Base-by-base conservation (phyloP, 1,284 basidiomycete genomes). In the Heliocybe sulcata region DNA sequence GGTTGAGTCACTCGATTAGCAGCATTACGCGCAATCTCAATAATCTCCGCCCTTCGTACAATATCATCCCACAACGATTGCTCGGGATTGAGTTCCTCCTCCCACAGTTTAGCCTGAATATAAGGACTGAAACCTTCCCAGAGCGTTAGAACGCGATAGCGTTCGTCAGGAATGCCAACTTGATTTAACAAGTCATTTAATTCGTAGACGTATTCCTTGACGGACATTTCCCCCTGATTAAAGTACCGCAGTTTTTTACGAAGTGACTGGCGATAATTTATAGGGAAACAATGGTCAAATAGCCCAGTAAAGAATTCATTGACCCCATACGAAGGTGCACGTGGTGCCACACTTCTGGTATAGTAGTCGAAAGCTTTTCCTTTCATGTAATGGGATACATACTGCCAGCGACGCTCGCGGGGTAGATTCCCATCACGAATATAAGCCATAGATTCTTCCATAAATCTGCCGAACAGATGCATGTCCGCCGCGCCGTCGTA, bases 221-320 rank as follows among this genome's bases (percentile, higher is more conserved):
- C 47, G 10, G 27, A 25, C 8, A 4, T 6, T 6, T 25, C 12
- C 3, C n/a, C 47, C 27, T 49, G 47, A 49, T 25, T 3, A 26
- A 8, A 49, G 14, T 16, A 6, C 4, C 35, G 22, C 4, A 52
- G 35, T n/a, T 52, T 25, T 8, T 22, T 35, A 20, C 23, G 22
- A 23, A 52, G 25, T 11, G 12, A 20, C 3, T 42, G 14, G 2
- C 55, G 20, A 26, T 53, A 55, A 33, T 55, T 26, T 2, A 50
- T 27, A 33, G 54, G 54, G 31, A 55, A 55, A 33, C 54, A 55
- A 51, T 55, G 51, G 33, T 55, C 35, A 23, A 55, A 55, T 25
- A 55, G 23, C 8, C 35, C 54, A 2, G 19, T 51, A 48, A 55
- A 51, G 22, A 55, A 51, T 38, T 51, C 4, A 3, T 3, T 27